These are phyloP conservation scores for Corynascus novoguineensis DNA, from an alignment of 495 filamentous ascomycete genomes.

Conservation along the genomic window DNA sequence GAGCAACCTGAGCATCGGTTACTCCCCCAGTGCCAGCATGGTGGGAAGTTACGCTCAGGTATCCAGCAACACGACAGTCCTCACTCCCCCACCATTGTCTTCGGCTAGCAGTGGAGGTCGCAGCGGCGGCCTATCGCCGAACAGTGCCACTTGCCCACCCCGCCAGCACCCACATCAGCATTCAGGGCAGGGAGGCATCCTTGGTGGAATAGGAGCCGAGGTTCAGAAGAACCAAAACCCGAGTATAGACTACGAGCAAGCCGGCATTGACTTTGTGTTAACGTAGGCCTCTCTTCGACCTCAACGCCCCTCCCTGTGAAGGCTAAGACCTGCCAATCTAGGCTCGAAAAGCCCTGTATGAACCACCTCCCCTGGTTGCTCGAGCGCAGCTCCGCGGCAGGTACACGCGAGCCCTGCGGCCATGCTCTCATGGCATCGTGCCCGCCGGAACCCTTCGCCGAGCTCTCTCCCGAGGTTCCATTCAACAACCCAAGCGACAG, in stretches of 20 bases:
- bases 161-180: constrained; percentile 27
- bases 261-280: constrained; percentile 93
- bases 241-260: constrained; percentile 72
- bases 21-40: constrained; percentile 51
- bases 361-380: constrained; percentile 81
- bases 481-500: constrained; percentile 35
- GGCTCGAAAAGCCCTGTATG: constrained; percentile 92
- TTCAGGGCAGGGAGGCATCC: constrained; percentile 13
- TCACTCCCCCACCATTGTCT: constrained; percentile 40
- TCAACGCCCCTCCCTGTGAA: too few relatives aligned
- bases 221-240: constrained; percentile 30
- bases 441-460: constrained; percentile 57
- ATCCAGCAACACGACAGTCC: constrained; percentile 39
- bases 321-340: constrained; percentile 32
- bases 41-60: constrained; percentile 44
- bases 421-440: constrained; percentile 89
- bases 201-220: constrained; percentile 8
- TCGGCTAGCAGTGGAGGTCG: constrained; percentile 24
- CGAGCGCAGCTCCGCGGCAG: constrained; percentile 51
- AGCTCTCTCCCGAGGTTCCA: constrained; percentile 43
- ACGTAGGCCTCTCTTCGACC: too few relatives aligned
- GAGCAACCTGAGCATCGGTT: constrained; percentile 42
- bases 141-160: constrained; percentile 28
- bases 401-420: constrained; percentile 52
- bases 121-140: constrained; percentile 34